Percentiles rank a stretch among this genome's conserved stretches.
phyloP scores from a whole-genome alignment of 2,329 filamentous ascomycete species.

The Penicillium sumatraense region DNA sequence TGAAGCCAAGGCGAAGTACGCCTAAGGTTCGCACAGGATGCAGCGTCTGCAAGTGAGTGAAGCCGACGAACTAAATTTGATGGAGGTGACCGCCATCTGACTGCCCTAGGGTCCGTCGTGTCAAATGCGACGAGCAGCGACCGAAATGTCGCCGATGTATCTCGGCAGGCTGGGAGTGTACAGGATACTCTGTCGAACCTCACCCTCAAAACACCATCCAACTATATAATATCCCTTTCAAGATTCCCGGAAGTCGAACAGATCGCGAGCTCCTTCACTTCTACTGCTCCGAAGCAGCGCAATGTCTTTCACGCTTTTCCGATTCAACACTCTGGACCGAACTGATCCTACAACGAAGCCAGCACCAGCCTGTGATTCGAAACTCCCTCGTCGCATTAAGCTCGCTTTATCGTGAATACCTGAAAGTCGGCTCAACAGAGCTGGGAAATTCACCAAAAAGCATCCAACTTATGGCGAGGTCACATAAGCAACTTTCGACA shows the following conservation, averaged over 20 bases:
- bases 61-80: neutral
- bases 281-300: conserved; percentile 24
- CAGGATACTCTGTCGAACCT: conserved; percentile 18
- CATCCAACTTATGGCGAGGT: conserved; percentile 24
- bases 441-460: neutral
- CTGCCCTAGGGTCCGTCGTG: conserved; percentile 20
- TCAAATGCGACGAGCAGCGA: conserved; percentile 34
- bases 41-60: conserved; percentile 22
- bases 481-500: conserved; percentile 28
- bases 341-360: conserved; percentile 24
- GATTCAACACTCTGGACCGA: conserved; percentile 24
- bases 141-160: conserved; percentile 29
- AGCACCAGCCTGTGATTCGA: conserved; percentile 28
- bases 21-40: conserved; percentile 25
- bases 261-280: conserved; percentile 31
- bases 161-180: conserved; percentile 27
- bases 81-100: neutral
- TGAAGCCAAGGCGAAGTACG: conserved; percentile 12
- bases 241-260: conserved; percentile 27
- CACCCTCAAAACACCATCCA: conserved; percentile 6
- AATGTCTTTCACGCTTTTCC: conserved; percentile 22
- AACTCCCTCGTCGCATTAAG: conserved; percentile 25
- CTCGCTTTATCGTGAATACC: conserved; percentile 23
- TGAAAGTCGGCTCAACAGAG: neutral
- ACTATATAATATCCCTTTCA: conserved; percentile 29